These are phyloP conservation scores for Lentinula guzmanii DNA, from an alignment of 768 basidiomycete species.

Conservation along the genomic window DNA sequence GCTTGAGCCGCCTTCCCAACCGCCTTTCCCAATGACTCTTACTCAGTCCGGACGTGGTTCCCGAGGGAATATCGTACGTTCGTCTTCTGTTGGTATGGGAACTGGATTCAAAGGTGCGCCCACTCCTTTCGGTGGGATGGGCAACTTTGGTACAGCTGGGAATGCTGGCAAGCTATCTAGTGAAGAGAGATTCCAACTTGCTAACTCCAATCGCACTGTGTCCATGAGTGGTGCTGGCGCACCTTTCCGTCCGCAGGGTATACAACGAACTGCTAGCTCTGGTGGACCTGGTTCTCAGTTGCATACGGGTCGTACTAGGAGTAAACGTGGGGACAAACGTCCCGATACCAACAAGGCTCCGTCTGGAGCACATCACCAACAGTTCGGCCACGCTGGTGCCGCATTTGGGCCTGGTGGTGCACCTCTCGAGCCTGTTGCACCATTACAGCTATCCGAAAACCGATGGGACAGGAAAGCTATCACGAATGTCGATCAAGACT, in stretches of 20 bases:
- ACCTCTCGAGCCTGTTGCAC: slow-evolving; percentile 62
- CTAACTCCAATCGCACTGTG: slow-evolving; percentile 42
- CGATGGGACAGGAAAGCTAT: slow-evolving; percentile 69
- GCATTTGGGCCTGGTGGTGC: slow-evolving; percentile 19
- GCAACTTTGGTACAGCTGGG: slow-evolving; percentile 51
- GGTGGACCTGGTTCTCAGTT: slow-evolving; percentile 48
- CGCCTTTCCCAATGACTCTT: slow-evolving; percentile 44
- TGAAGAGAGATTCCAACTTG: slow-evolving; percentile 59
- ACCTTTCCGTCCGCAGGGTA: slow-evolving; percentile 48
- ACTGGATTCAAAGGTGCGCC: slow-evolving; percentile 48
- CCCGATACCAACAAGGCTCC: slow-evolving; percentile 42
- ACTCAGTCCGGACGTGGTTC: slow-evolving; percentile 52
- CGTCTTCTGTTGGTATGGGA: slow-evolving; percentile 21
- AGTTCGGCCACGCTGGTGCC: slow-evolving; percentile 13
- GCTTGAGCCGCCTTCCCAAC: slow-evolving; percentile 69
- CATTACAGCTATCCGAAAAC: slow-evolving; percentile 74
- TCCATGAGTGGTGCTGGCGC: slow-evolving; percentile 50
- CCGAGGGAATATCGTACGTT: slow-evolving; percentile 37
- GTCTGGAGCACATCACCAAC: slow-evolving; percentile 11
- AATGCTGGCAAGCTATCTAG: slow-evolving; percentile 50
- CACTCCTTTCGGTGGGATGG: slow-evolving; percentile 52
- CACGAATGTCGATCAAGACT: slow-evolving; percentile 45
- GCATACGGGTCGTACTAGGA: slow-evolving; percentile 57
- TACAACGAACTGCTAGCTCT: slow-evolving; percentile 68
- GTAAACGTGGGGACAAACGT: slow-evolving; percentile 83